These are phyloP conservation scores for Chalciporus sp. DNA, from an alignment of 1,284 basidiomycete species.

Conservation along the genomic window DNA sequence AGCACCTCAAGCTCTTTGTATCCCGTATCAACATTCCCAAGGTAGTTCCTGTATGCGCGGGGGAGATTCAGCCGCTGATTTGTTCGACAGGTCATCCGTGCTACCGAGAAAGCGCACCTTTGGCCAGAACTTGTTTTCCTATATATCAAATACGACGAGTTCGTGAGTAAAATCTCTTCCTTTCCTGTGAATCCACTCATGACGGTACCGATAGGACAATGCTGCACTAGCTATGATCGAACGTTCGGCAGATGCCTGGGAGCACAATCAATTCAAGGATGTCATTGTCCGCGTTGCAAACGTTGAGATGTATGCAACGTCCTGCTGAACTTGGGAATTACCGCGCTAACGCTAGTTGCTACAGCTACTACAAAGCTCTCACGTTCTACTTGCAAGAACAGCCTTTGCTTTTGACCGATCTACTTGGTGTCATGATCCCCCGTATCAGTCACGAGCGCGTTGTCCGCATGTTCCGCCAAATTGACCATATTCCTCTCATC, in stretches of 20 bases:
- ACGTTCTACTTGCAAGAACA: constrained; percentile 93
- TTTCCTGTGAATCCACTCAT: constrained; percentile 2
- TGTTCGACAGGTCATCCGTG: constrained; percentile 79
- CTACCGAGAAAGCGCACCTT: constrained; percentile 93
- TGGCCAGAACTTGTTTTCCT: constrained; percentile 99
- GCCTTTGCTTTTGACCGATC: constrained; percentile 90
- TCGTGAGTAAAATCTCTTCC: constrained; percentile 50
- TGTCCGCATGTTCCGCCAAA: constrained; percentile 93
- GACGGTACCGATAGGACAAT: constrained; percentile 66
- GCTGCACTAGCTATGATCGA: constrained; percentile 99
- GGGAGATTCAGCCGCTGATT: constrained; percentile 13
- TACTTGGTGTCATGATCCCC: constrained; percentile 89
- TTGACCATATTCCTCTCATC: constrained; percentile 95
- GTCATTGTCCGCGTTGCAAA: constrained; percentile 95
- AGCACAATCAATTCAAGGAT: constrained; percentile 99
- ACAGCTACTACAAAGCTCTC: constrained; percentile 85
- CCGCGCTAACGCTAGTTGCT: constrained; percentile 4
- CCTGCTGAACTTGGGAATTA: neutral
- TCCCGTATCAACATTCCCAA: constrained; percentile 95
- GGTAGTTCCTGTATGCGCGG: constrained; percentile 25
- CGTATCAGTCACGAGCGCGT: constrained; percentile 95
- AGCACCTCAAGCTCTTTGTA: constrained; percentile 97
- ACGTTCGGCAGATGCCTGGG: constrained; percentile 95
- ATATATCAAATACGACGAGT: constrained; percentile 98
- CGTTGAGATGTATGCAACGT: constrained; percentile 82